Evolutionary conservation across 2,329 filamentous ascomycete species (phyloP).

Genomic region (Ophiostoma angusticollis): DNA sequence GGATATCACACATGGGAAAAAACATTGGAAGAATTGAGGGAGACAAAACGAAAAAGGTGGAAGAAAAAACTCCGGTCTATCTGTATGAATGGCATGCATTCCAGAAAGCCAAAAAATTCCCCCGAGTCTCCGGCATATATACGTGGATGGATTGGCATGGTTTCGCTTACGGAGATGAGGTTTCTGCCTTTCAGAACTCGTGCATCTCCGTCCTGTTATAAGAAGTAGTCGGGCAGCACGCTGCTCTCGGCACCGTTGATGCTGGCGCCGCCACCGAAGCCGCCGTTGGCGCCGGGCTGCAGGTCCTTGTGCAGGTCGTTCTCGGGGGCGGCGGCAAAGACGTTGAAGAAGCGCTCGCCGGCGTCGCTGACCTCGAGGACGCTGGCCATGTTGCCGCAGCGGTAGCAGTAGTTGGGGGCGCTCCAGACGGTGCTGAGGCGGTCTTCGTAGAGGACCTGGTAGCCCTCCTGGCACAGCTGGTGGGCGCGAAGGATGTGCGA

Average conservation of each 20-base stretch:
- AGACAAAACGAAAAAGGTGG: not conserved
- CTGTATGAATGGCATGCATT: not conserved
- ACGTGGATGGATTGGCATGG: not conserved
- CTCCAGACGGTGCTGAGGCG: conserved; percentile 94
- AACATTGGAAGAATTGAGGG: not conserved
- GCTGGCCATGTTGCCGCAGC: conserved; percentile 93
- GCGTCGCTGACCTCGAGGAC: conserved; percentile 91
- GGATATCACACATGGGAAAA: conserved; percentile 4
- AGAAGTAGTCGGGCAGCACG: conserved; percentile 58
- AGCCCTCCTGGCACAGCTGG: conserved; percentile 95
- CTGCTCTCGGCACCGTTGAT: conserved; percentile 36
- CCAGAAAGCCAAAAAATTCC: too few species aligned
- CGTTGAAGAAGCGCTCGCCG: conserved; percentile 91
- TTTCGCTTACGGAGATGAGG: too few species aligned
- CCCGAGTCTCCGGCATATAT: not conserved
- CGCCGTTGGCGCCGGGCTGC: conserved; percentile 36
- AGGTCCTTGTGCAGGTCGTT: conserved; percentile 84
- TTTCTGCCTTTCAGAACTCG: too few species aligned
- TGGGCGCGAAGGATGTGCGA: conserved; percentile 95
- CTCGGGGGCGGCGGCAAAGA: conserved; percentile 92
- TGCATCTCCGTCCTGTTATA: too few species aligned
- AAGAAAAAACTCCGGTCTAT: not conserved
- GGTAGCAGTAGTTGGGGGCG: conserved; percentile 89
- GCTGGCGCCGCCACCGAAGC: conserved; percentile 13
- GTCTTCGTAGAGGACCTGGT: conserved; percentile 93